A percentile compares a stretch with the other conserved stretches of the same genome.
These are phyloP conservation scores for Beauveria australis DNA, from an alignment of 2,329 filamentous ascomycete genomes.

Conservation along the genomic window DNA sequence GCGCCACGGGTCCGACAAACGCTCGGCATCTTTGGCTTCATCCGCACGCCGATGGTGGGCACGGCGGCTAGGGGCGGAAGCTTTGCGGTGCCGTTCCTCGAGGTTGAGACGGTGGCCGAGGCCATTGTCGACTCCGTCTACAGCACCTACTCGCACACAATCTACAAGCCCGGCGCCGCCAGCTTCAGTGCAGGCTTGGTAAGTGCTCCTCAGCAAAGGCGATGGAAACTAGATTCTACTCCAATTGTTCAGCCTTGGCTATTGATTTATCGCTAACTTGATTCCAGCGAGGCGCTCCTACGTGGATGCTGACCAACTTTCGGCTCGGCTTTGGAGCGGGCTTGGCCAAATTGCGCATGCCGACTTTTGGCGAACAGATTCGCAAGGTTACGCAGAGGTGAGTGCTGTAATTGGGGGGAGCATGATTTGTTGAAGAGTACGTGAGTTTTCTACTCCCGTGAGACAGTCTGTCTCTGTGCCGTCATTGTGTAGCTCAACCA, in stretches of 20 bases:
- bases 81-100: constrained; percentile 24
- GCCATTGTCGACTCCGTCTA: constrained; percentile 21
- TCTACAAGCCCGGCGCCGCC: constrained; percentile 23
- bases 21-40: constrained; percentile 23
- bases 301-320: constrained; percentile 15
- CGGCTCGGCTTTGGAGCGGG: neutral
- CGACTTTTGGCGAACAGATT: neutral
- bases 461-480: too few relatives aligned
- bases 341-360: neutral
- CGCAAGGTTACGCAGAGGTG: constrained; percentile 1
- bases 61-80: constrained; percentile 17
- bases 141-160: constrained; percentile 22
- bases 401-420: neutral
- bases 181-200: constrained; percentile 21
- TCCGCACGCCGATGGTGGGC: constrained; percentile 22
- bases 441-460: neutral
- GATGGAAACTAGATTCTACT: neutral
- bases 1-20: constrained; percentile 22
- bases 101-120: constrained; percentile 25
- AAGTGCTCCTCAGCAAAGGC: constrained; percentile 5
- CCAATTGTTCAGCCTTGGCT: neutral
- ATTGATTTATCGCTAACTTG: neutral
- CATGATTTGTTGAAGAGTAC: neutral
- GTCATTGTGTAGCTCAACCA: neutral
- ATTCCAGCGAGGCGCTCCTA: constrained; percentile 16